A percentile compares a stretch with the other conserved stretches of the same genome.
phyloP scores from a whole-genome alignment of 2,329 filamentous ascomycete species.

The Alternaria sp. region DNA sequence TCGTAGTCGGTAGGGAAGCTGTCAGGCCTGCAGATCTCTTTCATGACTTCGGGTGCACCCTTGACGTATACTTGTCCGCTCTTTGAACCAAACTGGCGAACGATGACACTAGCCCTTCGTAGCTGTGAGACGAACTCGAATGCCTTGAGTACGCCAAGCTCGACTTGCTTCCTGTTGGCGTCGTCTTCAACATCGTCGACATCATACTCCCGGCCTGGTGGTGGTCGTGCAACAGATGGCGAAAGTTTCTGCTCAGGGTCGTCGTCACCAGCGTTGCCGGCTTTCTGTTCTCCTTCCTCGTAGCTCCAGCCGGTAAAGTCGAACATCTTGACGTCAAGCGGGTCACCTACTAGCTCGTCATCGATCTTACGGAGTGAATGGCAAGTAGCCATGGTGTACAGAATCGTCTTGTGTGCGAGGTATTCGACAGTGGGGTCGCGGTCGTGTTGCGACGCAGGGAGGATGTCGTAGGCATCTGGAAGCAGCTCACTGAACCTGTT shows the following conservation, averaged over 20 bases:
- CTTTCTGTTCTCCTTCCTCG: slow-evolving; percentile 79
- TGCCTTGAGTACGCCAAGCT: slow-evolving; percentile 86
- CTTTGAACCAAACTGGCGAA: slow-evolving; percentile 83
- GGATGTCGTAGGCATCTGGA: slow-evolving; percentile 66
- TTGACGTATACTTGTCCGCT: slow-evolving; percentile 93
- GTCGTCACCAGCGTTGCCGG: slow-evolving; percentile 66
- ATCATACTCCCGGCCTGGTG: slow-evolving; percentile 65
- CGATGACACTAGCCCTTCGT: slow-evolving; percentile 88
- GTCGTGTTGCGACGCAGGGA: slow-evolving; percentile 62
- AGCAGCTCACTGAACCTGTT: slow-evolving; percentile 79
- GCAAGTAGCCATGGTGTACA: slow-evolving; percentile 97
- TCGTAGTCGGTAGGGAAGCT: slow-evolving; percentile 90
- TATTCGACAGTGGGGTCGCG: slow-evolving; percentile 67
- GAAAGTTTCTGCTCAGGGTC: slow-evolving; percentile 81
- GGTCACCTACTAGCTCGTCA: slow-evolving; percentile 87
- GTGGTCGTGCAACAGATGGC: slow-evolving; percentile 88
- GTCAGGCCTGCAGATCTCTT: slow-evolving; percentile 83
- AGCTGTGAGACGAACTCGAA: slow-evolving; percentile 97
- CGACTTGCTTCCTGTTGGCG: slow-evolving; percentile 64
- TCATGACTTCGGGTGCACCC: slow-evolving; percentile 95
- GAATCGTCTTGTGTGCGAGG: slow-evolving; percentile 69
- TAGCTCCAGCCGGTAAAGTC: slow-evolving; percentile 93
- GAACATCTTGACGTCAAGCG: slow-evolving; percentile 98
- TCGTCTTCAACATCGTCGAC: slow-evolving; percentile 57
- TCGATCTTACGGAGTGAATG: slow-evolving; percentile 90